Evolutionary conservation across 2,329 filamentous ascomycete genomes (phyloP), one percentile per base, ranked within the genome.

Genomic region (Cadophora sp.): DNA sequence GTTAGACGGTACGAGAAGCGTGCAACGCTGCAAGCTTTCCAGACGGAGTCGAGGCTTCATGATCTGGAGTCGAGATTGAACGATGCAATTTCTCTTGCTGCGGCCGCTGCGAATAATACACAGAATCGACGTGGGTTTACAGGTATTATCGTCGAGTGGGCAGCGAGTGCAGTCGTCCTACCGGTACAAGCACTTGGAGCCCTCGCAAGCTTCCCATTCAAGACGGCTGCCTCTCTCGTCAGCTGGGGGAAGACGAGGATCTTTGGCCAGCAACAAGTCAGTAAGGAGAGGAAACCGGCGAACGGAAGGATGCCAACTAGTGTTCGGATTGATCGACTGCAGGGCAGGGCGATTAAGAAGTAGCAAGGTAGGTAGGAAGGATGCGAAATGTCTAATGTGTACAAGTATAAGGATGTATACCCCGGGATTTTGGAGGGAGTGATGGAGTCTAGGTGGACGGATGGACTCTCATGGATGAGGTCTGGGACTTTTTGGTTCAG

Each of bases 1-100:
- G 91, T 98, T 53, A 87, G 95, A 22, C 89, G 93, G 43, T 97
- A 97, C 74, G 95, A 98, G 81, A 97, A 97, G 80, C 92, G 94
- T 73, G 89, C 91, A 4, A 90, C 90, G 0, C 83, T 94, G 8
- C 85, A 94, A 33, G 86, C 91, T 11, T 84, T 91, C 64, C 90
- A 95, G 75, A 92, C 89, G 2, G 93, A 97, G 71, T 86, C 89
- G 9, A 87, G 91, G 27, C 86, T 97, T 66, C 85, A 87, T 48
- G 85, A 88, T 22, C 82, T 97, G 4, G 91, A 97, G 70, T 82
- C 83, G 0, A 85, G 91, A 43, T 79, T 96, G 16, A 87, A 89
- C 68, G 94, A 97, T 74, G 90, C 93, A 4, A 85, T 97, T 55
- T 87, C 91, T 0, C 82, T 97, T n/a, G 92, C 93, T 2, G 91